phyloP scores from a whole-genome alignment of 208 protist genomes.

The Acanthamoeba rhysodes region DNA sequence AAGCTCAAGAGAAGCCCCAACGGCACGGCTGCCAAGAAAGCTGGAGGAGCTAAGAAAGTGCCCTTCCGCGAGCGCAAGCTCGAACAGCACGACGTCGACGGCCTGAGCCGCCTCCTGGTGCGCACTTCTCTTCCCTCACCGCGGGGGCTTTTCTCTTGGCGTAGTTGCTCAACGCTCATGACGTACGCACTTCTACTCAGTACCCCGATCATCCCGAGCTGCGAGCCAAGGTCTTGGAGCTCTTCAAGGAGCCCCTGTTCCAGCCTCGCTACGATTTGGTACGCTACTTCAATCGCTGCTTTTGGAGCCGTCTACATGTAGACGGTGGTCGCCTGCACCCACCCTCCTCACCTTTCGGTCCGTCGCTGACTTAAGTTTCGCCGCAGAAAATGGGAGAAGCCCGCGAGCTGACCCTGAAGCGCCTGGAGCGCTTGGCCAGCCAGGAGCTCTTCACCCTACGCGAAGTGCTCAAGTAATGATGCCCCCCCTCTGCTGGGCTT shows the following conservation, averaged over 20 bases:
- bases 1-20: neutral
- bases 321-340: too few species aligned
- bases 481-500: neutral
- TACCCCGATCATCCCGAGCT: conserved; percentile 9
- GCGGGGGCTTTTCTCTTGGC: neutral
- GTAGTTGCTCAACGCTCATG: neutral
- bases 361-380: neutral
- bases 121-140: neutral
- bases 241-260: conserved; percentile 78
- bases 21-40: neutral
- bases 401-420: conserved; percentile 75
- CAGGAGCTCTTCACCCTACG: conserved; percentile 5
- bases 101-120: neutral
- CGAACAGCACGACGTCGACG: neutral
- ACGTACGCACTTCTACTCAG: neutral
- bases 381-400: conserved; percentile 57
- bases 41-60: neutral
- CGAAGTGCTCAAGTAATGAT: conserved; percentile 21
- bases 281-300: neutral
- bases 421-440: conserved; percentile 30
- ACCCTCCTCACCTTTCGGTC: too few species aligned
- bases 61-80: conserved; percentile 23
- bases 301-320: neutral
- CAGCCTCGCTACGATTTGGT: conserved; percentile 53
- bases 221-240: conserved; percentile 34